Percentiles rank a stretch among this genome's conserved stretches.
These are phyloP conservation scores for Diospyros kaki DNA, from an alignment of 148 eudicot species.

Conservation along the genomic window DNA sequence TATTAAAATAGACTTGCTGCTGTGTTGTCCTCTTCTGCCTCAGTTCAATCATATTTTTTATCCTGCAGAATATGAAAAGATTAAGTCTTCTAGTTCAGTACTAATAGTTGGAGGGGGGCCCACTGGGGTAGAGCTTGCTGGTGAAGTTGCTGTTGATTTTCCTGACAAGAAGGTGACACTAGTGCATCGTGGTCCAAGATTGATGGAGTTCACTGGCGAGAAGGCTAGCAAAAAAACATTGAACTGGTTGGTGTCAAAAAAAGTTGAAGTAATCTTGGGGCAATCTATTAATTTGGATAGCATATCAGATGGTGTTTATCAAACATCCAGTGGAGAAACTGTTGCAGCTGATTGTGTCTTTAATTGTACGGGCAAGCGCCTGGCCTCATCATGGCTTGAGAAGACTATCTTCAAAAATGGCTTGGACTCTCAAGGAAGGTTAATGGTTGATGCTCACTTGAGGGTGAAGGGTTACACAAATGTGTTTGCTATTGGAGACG, in stretches of 20 bases:
- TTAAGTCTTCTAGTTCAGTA: constrained; percentile 34
- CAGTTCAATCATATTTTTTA: not conserved
- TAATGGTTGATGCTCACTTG: constrained; percentile 40
- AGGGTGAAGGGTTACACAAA: constrained; percentile 41
- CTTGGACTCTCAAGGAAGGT: constrained; percentile 37
- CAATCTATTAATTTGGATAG: constrained; percentile 32
- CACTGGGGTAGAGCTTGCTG: constrained; percentile 62
- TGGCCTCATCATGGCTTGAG: constrained; percentile 49
- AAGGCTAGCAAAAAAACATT: constrained; percentile 39
- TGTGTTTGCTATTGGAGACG: constrained; percentile 58
- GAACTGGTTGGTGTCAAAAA: constrained; percentile 46
- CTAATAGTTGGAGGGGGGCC: constrained; percentile 61
- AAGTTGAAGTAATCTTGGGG: constrained; percentile 42
- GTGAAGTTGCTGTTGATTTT: constrained; percentile 42
- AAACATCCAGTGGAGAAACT: constrained; percentile 43
- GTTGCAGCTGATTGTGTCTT: constrained; percentile 44
- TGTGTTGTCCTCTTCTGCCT: not conserved
- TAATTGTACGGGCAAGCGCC: constrained; percentile 38
- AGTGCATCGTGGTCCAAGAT: constrained; percentile 45
- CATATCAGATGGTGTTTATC: constrained; percentile 33
- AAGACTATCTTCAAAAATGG: constrained; percentile 34
- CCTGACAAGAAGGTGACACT: constrained; percentile 48
- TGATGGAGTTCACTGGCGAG: constrained; percentile 46
- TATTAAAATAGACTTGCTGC: not conserved
- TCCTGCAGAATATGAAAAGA: constrained; percentile 32